Conservation (phyloP, 176 grass and related monocot genomes). For the Typha latifolia region DNA sequence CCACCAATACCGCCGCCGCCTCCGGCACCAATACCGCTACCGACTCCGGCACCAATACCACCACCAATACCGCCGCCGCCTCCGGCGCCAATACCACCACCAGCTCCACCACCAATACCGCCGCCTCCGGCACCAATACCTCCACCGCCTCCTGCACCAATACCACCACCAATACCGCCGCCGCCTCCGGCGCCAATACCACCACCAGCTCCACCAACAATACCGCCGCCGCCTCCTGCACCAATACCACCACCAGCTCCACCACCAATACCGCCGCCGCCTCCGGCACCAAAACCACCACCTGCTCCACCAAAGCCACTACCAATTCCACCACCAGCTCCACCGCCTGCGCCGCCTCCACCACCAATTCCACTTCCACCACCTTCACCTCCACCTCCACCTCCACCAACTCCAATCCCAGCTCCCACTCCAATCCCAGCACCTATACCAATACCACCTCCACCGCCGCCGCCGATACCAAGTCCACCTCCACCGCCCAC, state of each 20-base stretch:
- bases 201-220: neutral
- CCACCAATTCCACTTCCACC: neutral
- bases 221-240: neutral
- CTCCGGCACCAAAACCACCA: neutral
- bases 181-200: neutral
- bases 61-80: too few species aligned
- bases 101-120: neutral
- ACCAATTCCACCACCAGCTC: neutral
- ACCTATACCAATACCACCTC: neutral
- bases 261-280: neutral
- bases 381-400: neutral
- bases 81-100: slow-evolving; percentile 3
- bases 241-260: neutral
- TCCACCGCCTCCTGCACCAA: slow-evolving; percentile 20
- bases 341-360: neutral
- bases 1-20: neutral
- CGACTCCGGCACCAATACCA: too few species aligned
- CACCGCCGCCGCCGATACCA: neutral
- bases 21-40: neutral
- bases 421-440: slow-evolving; percentile 9
- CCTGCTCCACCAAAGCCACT: neutral
- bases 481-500: slow-evolving; percentile 10
- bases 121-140: neutral
- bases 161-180: neutral
- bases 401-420: slow-evolving; percentile 1